Evolutionary conservation across 805 yeast species (phyloP), one percentile per base, ranked within the genome.

Genomic region (Candida suzukii): DNA sequence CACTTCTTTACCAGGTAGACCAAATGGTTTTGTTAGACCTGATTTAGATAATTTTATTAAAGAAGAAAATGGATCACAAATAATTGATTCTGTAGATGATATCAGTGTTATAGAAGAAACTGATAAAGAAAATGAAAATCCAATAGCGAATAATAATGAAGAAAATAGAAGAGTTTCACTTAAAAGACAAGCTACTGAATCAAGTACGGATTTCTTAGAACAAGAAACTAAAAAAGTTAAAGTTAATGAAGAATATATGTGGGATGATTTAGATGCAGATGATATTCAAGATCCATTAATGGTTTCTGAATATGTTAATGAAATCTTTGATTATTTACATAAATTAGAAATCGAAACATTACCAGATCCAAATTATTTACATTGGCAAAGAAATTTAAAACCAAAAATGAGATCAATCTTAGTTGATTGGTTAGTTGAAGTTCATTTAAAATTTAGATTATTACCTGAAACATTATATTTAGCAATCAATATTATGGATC

Each of bases 361-460:
- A 54, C 95, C 88, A 2, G 81, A 76, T 48, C 62, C 83, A n/a
- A 73, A 77, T 48, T 86, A 85, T 57, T 62, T 85, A 29, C 69
- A 65, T 46, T 71, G 78, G 61, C 85, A 81, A 58, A 71, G 74
- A 39, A 78, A 78, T 45, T 62, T 87, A 50, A 78, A 83, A 52
- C 95, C 96, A 42, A 76, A 78, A 46, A 83, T 85, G 84, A 74
- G 97, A 50, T 80, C 88, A 8, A 84, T 88, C 40, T 66, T 88
- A 44, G 87, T 88, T n/a, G 96, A 90, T 63, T 88, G 97, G 97
- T 70, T 88, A 50, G 87, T 87, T 11, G 95, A 87, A 57, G 90
- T 88, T 58, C 96, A 88, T 65, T 69, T 79, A 50, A 74, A 86
- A 58, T 88, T 88, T 63, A 74, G 90, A 49, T 71, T 90, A 47